Percentiles rank a stretch among this genome's conserved stretches.
Conservation (phyloP, 805 yeast genomes). For the Starmera caribaea region DNA sequence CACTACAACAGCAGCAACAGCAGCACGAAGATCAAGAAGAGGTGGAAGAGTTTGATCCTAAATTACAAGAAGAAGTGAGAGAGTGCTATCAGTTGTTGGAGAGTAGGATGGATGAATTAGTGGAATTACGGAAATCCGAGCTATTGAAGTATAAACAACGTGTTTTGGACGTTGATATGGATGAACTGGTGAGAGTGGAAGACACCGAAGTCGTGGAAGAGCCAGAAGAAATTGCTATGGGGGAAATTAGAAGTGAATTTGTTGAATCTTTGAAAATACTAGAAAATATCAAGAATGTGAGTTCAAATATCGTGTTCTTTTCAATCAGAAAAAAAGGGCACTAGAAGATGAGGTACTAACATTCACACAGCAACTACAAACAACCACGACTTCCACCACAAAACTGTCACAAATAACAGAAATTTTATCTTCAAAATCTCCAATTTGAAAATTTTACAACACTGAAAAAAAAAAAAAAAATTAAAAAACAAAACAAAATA, state of each 20-base stretch:
- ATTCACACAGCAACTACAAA: too few relatives aligned
- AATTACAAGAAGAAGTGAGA: conserved; percentile 50
- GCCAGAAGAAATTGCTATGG: background rate
- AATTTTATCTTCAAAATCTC: too few relatives aligned
- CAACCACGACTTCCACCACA: too few relatives aligned
- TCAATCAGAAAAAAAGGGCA: conserved; percentile 4
- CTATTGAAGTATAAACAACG: too few relatives aligned
- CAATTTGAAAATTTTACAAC: too few relatives aligned
- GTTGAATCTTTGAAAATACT: conserved; percentile 8
- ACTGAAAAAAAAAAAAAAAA: too few relatives aligned
- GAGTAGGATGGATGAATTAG: conserved; percentile 24
- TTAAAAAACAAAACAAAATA: background rate
- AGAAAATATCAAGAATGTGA: conserved; percentile 12
- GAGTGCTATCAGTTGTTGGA: conserved; percentile 51
- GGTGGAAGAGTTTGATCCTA: conserved; percentile 64
- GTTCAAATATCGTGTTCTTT: background rate
- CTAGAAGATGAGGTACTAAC: conserved; percentile 14
- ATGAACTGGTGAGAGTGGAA: conserved; percentile 21
- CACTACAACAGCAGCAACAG: too few relatives aligned
- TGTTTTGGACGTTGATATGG: conserved; percentile 5
- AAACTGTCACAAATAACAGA: too few relatives aligned
- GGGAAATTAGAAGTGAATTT: conserved; percentile 8
- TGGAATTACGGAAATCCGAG: too few relatives aligned
- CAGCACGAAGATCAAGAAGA: conserved; percentile 20
- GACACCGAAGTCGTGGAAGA: conserved; percentile 7